phyloP scores from a whole-genome alignment of 2,329 filamentous ascomycete genomes.

The Fusarium verticillioides region DNA sequence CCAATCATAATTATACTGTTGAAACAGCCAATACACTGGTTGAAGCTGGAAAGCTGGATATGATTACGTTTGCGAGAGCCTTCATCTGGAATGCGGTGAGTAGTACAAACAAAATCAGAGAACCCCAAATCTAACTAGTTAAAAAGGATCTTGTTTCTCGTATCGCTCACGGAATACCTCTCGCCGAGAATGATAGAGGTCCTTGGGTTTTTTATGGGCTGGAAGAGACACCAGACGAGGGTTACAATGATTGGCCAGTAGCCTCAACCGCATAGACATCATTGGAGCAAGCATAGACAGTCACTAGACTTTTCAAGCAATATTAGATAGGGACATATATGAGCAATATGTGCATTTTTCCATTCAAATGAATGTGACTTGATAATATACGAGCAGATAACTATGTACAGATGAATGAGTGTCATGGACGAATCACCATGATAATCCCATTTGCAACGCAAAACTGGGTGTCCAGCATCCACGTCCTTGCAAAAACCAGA shows the following conservation, averaged over 20 bases:
- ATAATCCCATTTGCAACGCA: not conserved
- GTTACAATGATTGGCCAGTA: slow-evolving; percentile 18
- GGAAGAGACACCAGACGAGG: not conserved
- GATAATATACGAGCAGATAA: slow-evolving; percentile 19
- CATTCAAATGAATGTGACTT: slow-evolving; percentile 17
- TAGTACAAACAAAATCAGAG: too few relatives aligned
- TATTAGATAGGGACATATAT: fast-evolving
- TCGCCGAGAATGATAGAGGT: not conserved
- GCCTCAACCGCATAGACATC: fast-evolving
- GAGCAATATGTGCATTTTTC: slow-evolving; percentile 1
- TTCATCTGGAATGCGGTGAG: slow-evolving; percentile 13
- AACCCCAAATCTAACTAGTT: not conserved
- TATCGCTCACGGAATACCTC: not conserved
- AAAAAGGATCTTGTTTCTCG: not conserved
- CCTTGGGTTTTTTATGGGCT: not conserved
- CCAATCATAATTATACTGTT: slow-evolving; percentile 12
- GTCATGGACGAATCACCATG: slow-evolving; percentile 3
- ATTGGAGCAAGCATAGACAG: fast-evolving
- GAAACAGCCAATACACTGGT: too few relatives aligned
- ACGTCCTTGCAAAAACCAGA: not conserved
- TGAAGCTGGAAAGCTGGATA: too few relatives aligned
- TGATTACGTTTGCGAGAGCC: not conserved
- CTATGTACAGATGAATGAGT: slow-evolving; percentile 20
- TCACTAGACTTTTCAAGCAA: fast-evolving
- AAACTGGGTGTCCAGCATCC: slow-evolving; percentile 5